A percentile compares a stretch with the other conserved stretches of the same genome.
Evolutionary conservation across 148 eudicot genomes (phyloP).

Genomic region (Agrostemma githago): DNA sequence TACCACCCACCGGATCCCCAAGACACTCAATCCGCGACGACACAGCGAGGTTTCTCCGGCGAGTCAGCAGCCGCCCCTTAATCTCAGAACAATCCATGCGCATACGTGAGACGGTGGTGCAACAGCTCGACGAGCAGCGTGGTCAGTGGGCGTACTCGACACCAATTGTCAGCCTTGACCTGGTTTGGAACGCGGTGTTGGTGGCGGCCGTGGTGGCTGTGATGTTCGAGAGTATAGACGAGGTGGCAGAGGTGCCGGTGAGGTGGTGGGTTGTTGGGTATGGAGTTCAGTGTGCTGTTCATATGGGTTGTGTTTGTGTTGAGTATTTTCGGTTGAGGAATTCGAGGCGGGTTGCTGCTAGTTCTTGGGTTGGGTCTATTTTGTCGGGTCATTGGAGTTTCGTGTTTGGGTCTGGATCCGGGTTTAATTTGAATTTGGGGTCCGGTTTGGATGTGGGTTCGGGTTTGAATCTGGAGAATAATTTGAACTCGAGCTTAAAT

Average conservation of each 20-base stretch:
- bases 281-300: conserved; percentile 4
- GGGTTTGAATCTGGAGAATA: conserved; percentile 9
- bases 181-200: conserved; percentile 15
- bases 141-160: conserved; percentile 12
- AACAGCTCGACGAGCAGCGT: conserved; percentile 15
- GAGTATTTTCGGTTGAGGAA: background rate
- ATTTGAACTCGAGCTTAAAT: conserved; percentile 9
- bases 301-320: background rate
- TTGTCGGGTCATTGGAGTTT: background rate
- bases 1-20: background rate
- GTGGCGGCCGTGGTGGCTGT: conserved; percentile 2
- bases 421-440: background rate
- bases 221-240: background rate
- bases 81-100: conserved; percentile 16
- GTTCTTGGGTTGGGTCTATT: background rate
- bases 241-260: background rate
- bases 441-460: background rate
- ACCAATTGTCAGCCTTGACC: conserved; percentile 5
- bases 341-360: background rate
- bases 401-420: background rate
- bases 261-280: conserved; percentile 18
- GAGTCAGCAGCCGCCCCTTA: conserved; percentile 9
- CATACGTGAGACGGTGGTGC: conserved; percentile 14
- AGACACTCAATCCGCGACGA: background rate
- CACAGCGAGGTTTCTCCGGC: background rate